phyloP scores from a whole-genome alignment of 768 basidiomycete species.

The Lentinus tigrinus region DNA sequence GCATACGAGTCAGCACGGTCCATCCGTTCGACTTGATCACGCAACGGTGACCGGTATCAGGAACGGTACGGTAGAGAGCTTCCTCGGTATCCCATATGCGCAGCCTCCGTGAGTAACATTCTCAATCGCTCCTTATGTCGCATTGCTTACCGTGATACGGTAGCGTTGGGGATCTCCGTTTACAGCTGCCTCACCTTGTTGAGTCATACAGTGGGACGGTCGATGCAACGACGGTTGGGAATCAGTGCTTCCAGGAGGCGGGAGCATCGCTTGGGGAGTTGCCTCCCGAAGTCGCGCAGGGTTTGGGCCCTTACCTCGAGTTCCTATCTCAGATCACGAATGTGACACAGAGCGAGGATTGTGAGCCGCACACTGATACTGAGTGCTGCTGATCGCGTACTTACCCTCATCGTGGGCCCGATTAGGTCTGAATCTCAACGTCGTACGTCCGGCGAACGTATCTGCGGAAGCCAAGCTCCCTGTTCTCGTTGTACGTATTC shows the following conservation, averaged over 20 bases:
- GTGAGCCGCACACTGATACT: neutral
- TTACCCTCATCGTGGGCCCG: neutral
- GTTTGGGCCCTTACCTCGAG: too few relatives aligned
- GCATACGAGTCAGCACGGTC: too few relatives aligned
- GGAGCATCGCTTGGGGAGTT: neutral
- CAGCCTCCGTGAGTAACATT: too few relatives aligned
- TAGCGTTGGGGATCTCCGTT: conserved; percentile 15
- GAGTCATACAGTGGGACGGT: conserved; percentile 1
- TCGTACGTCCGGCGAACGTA: neutral
- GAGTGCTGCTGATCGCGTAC: conserved; percentile 39
- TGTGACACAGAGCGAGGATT: conserved; percentile 3
- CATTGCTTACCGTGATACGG: too few relatives aligned
- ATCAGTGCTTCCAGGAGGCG: conserved; percentile 12
- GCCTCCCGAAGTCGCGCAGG: neutral
- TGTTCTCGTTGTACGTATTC: conserved; percentile 35
- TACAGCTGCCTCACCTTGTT: conserved; percentile 12
- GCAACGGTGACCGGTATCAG: too few relatives aligned
- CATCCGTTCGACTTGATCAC: too few relatives aligned
- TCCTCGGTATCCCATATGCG: too few relatives aligned
- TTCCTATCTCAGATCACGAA: neutral
- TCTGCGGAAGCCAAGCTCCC: conserved; percentile 29
- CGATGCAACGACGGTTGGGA: conserved; percentile 14
- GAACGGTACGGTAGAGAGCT: too few relatives aligned
- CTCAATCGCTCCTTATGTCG: too few relatives aligned
- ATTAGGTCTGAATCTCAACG: neutral